These are phyloP conservation scores for Verticillium zaregamsianum DNA, from an alignment of 2,329 filamentous ascomycete genomes.

Conservation along the genomic window DNA sequence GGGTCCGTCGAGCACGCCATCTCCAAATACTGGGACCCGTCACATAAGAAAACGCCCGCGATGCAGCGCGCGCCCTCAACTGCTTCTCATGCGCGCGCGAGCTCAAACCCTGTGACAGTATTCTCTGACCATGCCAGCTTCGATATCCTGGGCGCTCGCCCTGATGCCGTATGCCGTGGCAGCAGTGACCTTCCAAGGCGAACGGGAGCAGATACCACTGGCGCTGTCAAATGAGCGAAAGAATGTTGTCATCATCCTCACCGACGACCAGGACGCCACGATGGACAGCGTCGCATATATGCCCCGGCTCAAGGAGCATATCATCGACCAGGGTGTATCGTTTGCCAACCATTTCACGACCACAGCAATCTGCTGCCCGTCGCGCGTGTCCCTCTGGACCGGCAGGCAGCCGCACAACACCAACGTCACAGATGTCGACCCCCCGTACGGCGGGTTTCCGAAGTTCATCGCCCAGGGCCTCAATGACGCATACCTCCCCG, in stretches of 20 bases:
- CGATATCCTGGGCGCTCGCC: too few species aligned
- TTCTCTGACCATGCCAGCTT: too few species aligned
- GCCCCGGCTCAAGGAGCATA: slow-evolving; percentile 50
- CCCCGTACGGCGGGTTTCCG: slow-evolving; percentile 55
- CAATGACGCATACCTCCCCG: slow-evolving; percentile 63
- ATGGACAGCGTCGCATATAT: slow-evolving; percentile 59
- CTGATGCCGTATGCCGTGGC: too few species aligned
- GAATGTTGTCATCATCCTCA: slow-evolving; percentile 65
- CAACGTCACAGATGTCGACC: slow-evolving; percentile 56
- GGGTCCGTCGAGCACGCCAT: too few species aligned
- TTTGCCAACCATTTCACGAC: slow-evolving; percentile 64
- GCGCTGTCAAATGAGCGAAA: background rate
- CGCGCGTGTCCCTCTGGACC: slow-evolving; percentile 61
- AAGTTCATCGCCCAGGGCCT: slow-evolving; percentile 63
- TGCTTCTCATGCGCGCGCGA: too few species aligned
- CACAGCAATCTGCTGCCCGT: slow-evolving; percentile 63
- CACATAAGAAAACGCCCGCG: too few species aligned
- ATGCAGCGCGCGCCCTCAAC: too few species aligned
- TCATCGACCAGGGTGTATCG: slow-evolving; percentile 53
- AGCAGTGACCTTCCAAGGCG: too few species aligned
- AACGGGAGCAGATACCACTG: too few species aligned
- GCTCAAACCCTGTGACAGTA: too few species aligned
- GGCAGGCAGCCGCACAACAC: slow-evolving; percentile 67
- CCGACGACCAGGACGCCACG: slow-evolving; percentile 63
- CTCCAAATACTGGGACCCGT: too few species aligned